Base-by-base conservation (phyloP, 129 eudicot species). In the Centaurea solstitialis region DNA sequence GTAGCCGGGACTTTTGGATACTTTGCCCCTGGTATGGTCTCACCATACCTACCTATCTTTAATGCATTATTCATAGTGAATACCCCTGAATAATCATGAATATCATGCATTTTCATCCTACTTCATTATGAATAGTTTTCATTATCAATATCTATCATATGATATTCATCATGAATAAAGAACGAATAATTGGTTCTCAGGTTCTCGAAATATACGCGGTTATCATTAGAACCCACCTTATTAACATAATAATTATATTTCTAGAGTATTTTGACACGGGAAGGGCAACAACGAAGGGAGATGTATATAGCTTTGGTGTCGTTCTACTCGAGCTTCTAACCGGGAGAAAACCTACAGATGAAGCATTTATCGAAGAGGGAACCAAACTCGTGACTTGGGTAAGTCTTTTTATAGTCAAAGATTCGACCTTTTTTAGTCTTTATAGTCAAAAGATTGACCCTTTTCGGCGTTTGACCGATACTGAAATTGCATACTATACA, bases 1-100 rank as follows among this genome's bases (percentile, higher is more conserved):
- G 93, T 92, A 67, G 99, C 99, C 4, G 99, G 99, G 61, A 95
- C 99, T 77, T 95, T 95, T 20, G 99, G 99, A 59, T 95, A 95
- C 88, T 80, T 95, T 79, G 91, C 99, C 80, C 99, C 99, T 7
- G 99, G 98, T 92, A 94, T 37, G 76, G 50, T 68, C 79, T 73
- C 68, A 30, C 65, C 43, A 23, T 9, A 79, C 38, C 45, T 74
- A 70, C 37, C 47, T n/a, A n/a, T n/a, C n/a, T n/a, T 17, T 57
- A 17, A 57, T 57, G 65, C 18, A 4, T 57, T 57, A 57, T n/a
- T 57, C 65, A 57, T 57, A 17, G n/a, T 57, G 22, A 17, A 57
- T 17, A 17, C 17, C 62, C 21, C 21, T 53, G 21, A 53, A 15
- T 17, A 53, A 17, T 57, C 65, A n/a, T 53, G 64, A 53, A 53